Evolutionary conservation across 2,329 filamentous ascomycete species (phyloP), one percentile per base, ranked within the genome.

Genomic region (Fusarium sp.): DNA sequence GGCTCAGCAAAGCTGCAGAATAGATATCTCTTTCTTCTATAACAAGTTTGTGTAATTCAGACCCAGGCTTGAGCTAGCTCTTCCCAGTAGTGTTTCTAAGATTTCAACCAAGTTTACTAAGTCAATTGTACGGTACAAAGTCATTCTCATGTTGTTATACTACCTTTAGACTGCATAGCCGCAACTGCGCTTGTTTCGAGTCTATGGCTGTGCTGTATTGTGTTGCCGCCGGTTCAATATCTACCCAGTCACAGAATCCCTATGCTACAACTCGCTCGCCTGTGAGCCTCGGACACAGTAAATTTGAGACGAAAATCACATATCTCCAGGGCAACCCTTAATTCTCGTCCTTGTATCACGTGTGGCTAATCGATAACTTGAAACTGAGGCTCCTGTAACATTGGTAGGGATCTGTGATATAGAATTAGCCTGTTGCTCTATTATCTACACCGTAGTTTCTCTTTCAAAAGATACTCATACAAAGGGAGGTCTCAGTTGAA

Each of bases 151-250:
- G 22, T 33, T n/a, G 18, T 50, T 22, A 33, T 18, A 25, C 22
- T 27, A 52, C 49, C 22, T 52, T 18, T 27, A n/a, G 22, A 38
- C 49, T 44, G 46, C 36, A 50, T 57, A 57, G 62, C 67, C 63
- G 67, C 56, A 65, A 69, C 52, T 63, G 71, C 73, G 73, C 73
- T 75, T 75, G 73, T 75, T 74, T 75, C 73, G 61, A 56, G 45
- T 66, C 55, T 49, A 64, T 42, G 52, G 52, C 33, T 58, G 18
- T 42, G 41, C 22, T 65, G 47, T 56, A 33, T 57, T 73, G 62
- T 50, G 36, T 58, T 62, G 44, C 57, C 55, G 49, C 42, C 38
- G n/a, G 56, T 36, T 39, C 35, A 47, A 47, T 27, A 52, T 62
- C 35, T 47, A 49, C 55, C 67, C 62, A 53, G 52, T 42, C 61